Percentiles rank a stretch among this genome's conserved stretches.
Conservation (phyloP, 495 filamentous ascomycete species). For the Durotheca rogersii region DNA sequence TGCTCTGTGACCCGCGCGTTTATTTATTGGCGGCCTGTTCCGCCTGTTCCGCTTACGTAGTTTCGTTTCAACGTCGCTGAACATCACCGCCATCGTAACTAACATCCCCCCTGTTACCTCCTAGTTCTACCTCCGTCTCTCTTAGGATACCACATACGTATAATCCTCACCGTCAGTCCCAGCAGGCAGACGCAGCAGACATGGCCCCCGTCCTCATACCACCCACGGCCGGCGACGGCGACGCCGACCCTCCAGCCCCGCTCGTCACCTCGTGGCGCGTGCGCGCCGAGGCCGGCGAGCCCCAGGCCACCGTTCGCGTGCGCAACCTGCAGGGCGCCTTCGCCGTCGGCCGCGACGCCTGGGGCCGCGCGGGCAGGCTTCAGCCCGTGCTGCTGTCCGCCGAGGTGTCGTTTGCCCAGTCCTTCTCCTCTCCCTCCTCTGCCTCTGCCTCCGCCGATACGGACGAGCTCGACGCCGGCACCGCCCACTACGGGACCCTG, state of each 20-base stretch:
- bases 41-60: too few species aligned
- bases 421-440: constrained; percentile 49
- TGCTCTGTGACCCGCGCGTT: too few species aligned
- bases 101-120: too few species aligned
- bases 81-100: too few species aligned
- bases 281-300: constrained; percentile 38
- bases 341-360: constrained; percentile 53
- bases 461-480: constrained; percentile 49
- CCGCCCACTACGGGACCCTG: constrained; percentile 62
- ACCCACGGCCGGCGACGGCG: constrained; percentile 19
- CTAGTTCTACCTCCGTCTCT: too few species aligned
- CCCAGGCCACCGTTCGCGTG: constrained; percentile 47
- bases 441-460: constrained; percentile 48
- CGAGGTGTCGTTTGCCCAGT: constrained; percentile 45
- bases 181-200: background rate
- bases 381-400: constrained; percentile 59
- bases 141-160: too few species aligned
- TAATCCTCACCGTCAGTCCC: too few species aligned
- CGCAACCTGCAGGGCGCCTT: constrained; percentile 51
- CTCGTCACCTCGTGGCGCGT: constrained; percentile 39
- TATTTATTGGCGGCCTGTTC: too few species aligned
- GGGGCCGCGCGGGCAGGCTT: constrained; percentile 48
- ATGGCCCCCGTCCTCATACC: constrained; percentile 14
- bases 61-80: too few species aligned
- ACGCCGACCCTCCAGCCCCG: constrained; percentile 26